A percentile compares a stretch with the other conserved stretches of the same genome.
Evolutionary conservation across 2,329 filamentous ascomycete genomes (phyloP).

Genomic region (Colletotrichum higginsianum): DNA sequence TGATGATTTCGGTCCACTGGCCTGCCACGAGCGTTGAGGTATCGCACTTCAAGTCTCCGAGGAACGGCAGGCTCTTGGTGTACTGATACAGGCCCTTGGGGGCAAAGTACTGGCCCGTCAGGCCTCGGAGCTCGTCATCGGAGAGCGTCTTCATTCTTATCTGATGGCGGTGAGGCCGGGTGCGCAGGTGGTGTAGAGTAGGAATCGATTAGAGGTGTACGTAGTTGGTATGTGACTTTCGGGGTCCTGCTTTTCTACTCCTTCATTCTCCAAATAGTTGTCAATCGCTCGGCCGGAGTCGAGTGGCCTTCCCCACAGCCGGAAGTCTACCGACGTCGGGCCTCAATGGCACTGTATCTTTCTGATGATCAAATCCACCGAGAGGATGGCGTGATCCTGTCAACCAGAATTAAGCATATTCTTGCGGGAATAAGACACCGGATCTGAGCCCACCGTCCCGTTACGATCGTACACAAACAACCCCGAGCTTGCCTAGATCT

Average conservation of each 20-base stretch:
- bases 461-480: background rate
- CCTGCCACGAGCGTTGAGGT: constrained; percentile 46
- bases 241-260: background rate
- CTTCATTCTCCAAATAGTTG: background rate
- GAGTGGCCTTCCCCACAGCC: background rate
- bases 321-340: background rate
- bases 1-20: constrained; percentile 49
- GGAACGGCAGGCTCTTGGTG: constrained; percentile 49
- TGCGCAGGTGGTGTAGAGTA: background rate
- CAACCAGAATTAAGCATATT: background rate
- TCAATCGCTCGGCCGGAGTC: background rate
- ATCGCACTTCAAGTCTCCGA: constrained; percentile 48
- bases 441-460: background rate
- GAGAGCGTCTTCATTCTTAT: constrained; percentile 45
- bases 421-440: background rate
- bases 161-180: background rate
- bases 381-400: background rate
- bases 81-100: constrained; percentile 48
- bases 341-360: background rate
- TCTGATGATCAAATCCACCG: background rate
- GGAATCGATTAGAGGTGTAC: background rate
- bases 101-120: constrained; percentile 48
- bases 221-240: background rate
- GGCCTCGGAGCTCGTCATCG: constrained; percentile 43
- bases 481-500: background rate